These are phyloP conservation scores for Lithospermum erythrorhizon DNA, from an alignment of 257 asterid species.

Conservation along the genomic window DNA sequence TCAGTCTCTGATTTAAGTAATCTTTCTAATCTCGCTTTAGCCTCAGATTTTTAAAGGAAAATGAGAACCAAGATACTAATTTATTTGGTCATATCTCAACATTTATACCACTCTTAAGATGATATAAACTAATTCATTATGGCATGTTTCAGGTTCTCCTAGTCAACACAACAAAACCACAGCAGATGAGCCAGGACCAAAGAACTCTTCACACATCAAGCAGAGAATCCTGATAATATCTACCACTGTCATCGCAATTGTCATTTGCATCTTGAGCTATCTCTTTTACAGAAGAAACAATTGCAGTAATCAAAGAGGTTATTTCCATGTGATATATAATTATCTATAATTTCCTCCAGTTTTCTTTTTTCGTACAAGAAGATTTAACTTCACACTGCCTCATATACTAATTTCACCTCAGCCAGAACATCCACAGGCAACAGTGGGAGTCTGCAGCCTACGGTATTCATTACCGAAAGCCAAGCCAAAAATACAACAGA, in stretches of 20 bases:
- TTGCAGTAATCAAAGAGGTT: slow-evolving; percentile 13
- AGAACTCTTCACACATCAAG: neutral
- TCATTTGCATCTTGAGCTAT: slow-evolving; percentile 14
- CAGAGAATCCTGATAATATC: slow-evolving; percentile 7
- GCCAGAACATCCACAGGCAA: slow-evolving; percentile 10
- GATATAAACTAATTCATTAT: neutral
- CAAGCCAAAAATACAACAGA: slow-evolving; percentile 16
- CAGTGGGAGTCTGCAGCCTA: slow-evolving; percentile 6
- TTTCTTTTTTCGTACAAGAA: neutral
- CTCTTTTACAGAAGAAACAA: slow-evolving; percentile 16
- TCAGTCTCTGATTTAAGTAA: slow-evolving; percentile 14
- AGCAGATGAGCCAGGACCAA: neutral
- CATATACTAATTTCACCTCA: neutral
- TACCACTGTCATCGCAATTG: slow-evolving; percentile 8
- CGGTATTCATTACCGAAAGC: slow-evolving; percentile 11
- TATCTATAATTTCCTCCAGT: neutral
- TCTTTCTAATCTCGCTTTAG: slow-evolving; percentile 6
- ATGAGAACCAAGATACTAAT: neutral
- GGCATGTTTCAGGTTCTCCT: neutral
- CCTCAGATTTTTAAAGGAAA: neutral
- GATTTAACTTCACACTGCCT: neutral
- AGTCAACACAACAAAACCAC: neutral
- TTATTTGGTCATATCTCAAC: neutral
- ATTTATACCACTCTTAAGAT: too few relatives aligned
- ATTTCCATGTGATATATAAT: neutral